Evolutionary conservation across 2,329 filamentous ascomycete genomes (phyloP).

Genomic region (Ilyonectria destructans): DNA sequence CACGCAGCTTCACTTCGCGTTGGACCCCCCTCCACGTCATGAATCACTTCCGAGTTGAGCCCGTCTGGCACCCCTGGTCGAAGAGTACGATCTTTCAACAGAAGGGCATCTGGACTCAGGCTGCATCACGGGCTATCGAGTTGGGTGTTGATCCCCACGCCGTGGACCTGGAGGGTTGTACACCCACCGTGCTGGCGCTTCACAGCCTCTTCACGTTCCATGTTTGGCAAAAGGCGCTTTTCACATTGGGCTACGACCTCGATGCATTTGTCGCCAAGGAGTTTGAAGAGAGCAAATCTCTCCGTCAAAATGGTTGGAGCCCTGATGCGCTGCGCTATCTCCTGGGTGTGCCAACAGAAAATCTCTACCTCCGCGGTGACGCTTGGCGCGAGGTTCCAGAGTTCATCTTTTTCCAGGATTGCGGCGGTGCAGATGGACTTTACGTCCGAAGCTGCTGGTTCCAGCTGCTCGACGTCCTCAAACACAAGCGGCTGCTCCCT

Average conservation of each 20-base stretch:
- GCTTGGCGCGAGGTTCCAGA: background rate
- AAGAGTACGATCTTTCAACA: background rate
- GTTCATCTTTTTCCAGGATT: background rate
- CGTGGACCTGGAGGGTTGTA: background rate
- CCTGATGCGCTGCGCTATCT: background rate
- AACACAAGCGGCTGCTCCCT: background rate
- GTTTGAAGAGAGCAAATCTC: background rate
- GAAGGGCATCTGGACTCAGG: background rate
- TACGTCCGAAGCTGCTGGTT: constrained; percentile 1
- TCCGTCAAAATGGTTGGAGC: background rate
- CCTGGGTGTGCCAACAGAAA: background rate
- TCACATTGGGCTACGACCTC: background rate
- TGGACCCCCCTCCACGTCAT: background rate
- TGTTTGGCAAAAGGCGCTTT: background rate
- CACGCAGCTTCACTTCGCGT: background rate
- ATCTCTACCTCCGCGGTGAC: background rate
- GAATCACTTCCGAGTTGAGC: background rate
- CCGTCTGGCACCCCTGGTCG: constrained; percentile 1
- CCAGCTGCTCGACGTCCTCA: background rate
- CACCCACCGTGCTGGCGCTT: background rate
- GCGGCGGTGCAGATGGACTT: background rate
- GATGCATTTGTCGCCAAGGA: background rate
- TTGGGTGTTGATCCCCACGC: background rate
- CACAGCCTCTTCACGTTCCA: background rate
- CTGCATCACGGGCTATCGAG: background rate